Evolutionary conservation across 345 rosid species (phyloP).

Genomic region (Arabidopsis arenosa): DNA sequence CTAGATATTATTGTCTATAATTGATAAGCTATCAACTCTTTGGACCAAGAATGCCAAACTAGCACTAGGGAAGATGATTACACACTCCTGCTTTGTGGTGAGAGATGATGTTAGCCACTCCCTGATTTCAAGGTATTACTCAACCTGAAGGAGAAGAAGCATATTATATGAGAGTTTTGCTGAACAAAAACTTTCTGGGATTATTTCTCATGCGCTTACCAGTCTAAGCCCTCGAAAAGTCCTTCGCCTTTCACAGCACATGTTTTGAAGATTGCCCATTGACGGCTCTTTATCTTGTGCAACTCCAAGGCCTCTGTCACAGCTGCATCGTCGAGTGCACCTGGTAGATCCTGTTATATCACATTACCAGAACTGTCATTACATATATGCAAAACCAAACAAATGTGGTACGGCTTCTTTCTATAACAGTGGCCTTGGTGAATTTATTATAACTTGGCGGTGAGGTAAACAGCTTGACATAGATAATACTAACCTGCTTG

Average conservation of each 20-base stretch:
- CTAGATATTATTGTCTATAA: neutral
- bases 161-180: neutral
- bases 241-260: conserved; percentile 65
- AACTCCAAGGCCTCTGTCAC: conserved; percentile 57
- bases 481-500: conserved; percentile 55
- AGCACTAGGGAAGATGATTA: conserved; percentile 17
- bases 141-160: conserved; percentile 20
- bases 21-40: neutral
- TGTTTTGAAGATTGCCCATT: conserved; percentile 63
- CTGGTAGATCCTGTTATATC: conserved; percentile 53
- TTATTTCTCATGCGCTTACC: conserved; percentile 39
- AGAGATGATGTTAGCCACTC: conserved; percentile 28
- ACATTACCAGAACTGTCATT: neutral
- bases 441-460: neutral
- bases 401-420: neutral
- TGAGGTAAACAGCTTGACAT: neutral
- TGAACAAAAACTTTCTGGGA: neutral
- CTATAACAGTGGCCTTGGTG: neutral
- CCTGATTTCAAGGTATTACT: conserved; percentile 37
- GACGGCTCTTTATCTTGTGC: conserved; percentile 61
- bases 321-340: conserved; percentile 59
- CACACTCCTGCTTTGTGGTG: conserved; percentile 18
- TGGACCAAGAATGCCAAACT: conserved; percentile 17
- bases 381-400: conserved; percentile 1
- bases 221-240: conserved; percentile 62